These are phyloP conservation scores for Fusarium phyllophilum DNA, from an alignment of 2,329 filamentous ascomycete genomes.

Conservation along the genomic window DNA sequence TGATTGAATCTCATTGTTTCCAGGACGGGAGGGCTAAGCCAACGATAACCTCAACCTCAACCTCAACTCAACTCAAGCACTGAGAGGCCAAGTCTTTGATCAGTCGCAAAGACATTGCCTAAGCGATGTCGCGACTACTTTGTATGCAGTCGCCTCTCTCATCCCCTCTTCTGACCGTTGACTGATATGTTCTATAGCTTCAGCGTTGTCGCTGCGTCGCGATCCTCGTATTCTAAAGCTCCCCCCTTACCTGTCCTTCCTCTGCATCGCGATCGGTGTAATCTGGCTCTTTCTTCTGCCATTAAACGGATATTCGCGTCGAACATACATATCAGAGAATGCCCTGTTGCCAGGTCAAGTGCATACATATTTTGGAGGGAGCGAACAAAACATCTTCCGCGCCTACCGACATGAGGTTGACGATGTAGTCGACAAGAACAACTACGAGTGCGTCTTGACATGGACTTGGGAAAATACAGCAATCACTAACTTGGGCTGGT, in stretches of 20 bases:
- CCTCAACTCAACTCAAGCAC: slow-evolving; percentile 6
- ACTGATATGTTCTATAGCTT: slow-evolving; percentile 52
- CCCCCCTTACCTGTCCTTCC: slow-evolving; percentile 85
- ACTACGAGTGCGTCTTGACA: slow-evolving; percentile 59
- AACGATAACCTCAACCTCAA: slow-evolving; percentile 17
- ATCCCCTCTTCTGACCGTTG: not conserved
- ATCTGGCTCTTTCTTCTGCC: slow-evolving; percentile 91
- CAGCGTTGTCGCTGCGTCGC: slow-evolving; percentile 76
- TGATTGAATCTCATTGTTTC: slow-evolving; percentile 3
- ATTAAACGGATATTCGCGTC: slow-evolving; percentile 87
- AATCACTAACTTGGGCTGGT: not conserved
- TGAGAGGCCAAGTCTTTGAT: slow-evolving; percentile 15
- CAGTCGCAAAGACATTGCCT: slow-evolving; percentile 16
- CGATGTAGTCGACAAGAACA: slow-evolving; percentile 63
- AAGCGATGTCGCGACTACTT: slow-evolving; percentile 63
- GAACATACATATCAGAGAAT: slow-evolving; percentile 97
- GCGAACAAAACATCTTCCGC: slow-evolving; percentile 93
- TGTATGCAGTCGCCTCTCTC: slow-evolving; percentile 52
- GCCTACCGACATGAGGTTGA: slow-evolving; percentile 89
- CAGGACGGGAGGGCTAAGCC: not conserved
- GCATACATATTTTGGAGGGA: slow-evolving; percentile 96
- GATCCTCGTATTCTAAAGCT: slow-evolving; percentile 85
- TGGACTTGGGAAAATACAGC: not conserved
- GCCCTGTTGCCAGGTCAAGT: slow-evolving; percentile 95
- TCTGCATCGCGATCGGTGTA: slow-evolving; percentile 86